phyloP scores from a whole-genome alignment of 2,329 filamentous ascomycete species.

The Paramyrothecium roridum region DNA sequence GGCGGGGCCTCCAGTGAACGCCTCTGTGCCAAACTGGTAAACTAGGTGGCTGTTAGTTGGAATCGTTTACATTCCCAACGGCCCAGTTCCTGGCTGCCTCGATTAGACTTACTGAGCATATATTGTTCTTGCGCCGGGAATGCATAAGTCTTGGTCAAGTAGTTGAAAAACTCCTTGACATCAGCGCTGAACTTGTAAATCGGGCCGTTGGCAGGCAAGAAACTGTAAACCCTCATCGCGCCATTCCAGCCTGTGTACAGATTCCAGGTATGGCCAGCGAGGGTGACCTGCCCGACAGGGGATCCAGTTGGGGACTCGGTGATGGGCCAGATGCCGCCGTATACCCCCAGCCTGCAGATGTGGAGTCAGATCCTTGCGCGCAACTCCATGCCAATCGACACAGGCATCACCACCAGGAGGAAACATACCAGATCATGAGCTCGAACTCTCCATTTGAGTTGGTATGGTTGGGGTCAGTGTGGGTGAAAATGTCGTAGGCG shows the following conservation, averaged over 20 bases:
- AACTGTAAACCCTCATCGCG: constrained; percentile 19
- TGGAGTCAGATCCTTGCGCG: neutral
- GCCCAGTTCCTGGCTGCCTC: too few relatives aligned
- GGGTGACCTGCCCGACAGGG: constrained; percentile 43
- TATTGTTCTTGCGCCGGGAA: constrained; percentile 26
- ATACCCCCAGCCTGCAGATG: constrained; percentile 45
- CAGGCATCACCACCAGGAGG: too few relatives aligned
- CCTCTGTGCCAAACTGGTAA: constrained; percentile 19
- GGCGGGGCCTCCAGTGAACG: constrained; percentile 19
- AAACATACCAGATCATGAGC: constrained; percentile 61
- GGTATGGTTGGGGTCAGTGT: constrained; percentile 26
- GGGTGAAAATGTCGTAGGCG: constrained; percentile 60
- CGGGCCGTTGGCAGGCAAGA: constrained; percentile 22
- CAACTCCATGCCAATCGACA: too few relatives aligned
- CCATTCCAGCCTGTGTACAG: neutral
- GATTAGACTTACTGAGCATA: constrained; percentile 18
- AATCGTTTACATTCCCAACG: too few relatives aligned
- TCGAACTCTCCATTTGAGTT: constrained; percentile 47
- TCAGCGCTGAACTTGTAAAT: constrained; percentile 51
- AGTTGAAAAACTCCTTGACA: constrained; percentile 49
- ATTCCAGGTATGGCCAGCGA: constrained; percentile 14
- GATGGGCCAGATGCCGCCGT: constrained; percentile 52
- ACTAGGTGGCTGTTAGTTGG: constrained; percentile 6
- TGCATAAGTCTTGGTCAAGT: constrained; percentile 40
- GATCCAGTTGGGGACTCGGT: constrained; percentile 29